These are phyloP conservation scores for Colletotrichum australisinense DNA, from an alignment of 2,329 filamentous ascomycete genomes.

Conservation along the genomic window DNA sequence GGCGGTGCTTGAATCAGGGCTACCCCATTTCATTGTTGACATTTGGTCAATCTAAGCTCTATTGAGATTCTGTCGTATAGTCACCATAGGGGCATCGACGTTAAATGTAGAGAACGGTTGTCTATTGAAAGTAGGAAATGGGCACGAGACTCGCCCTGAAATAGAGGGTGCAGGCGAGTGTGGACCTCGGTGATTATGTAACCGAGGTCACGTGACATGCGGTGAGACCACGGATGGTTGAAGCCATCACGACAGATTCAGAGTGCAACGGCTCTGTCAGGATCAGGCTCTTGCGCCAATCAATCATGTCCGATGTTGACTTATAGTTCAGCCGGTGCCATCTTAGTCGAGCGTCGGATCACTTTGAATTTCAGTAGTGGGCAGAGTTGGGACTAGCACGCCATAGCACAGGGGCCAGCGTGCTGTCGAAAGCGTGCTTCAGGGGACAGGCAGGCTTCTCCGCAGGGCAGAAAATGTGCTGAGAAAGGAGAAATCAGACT, in stretches of 20 bases:
- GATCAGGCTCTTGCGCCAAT: not conserved
- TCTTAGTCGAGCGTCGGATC: not conserved
- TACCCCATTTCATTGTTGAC: not conserved
- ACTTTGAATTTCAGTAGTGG: not conserved
- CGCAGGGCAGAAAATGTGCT: too few relatives aligned
- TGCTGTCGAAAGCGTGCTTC: not conserved
- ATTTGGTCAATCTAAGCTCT: not conserved
- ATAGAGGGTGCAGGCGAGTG: too few relatives aligned
- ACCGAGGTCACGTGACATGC: too few relatives aligned
- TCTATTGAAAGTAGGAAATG: too few relatives aligned
- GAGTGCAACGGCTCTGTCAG: not conserved
- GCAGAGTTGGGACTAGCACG: not conserved
- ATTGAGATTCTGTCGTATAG: not conserved
- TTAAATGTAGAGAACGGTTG: too few relatives aligned
- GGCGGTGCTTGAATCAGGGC: not conserved
- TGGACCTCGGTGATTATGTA: too few relatives aligned
- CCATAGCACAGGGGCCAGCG: not conserved
- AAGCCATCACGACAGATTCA: too few relatives aligned
- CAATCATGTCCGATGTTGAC: not conserved
- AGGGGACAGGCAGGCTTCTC: too few relatives aligned
- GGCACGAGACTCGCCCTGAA: too few relatives aligned
- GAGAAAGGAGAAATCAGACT: too few relatives aligned
- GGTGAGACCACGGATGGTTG: too few relatives aligned
- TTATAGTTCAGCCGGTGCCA: not conserved
- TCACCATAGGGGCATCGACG: too few relatives aligned